phyloP scores from a whole-genome alignment of 495 filamentous ascomycete species.

The Echria macrotheca region DNA sequence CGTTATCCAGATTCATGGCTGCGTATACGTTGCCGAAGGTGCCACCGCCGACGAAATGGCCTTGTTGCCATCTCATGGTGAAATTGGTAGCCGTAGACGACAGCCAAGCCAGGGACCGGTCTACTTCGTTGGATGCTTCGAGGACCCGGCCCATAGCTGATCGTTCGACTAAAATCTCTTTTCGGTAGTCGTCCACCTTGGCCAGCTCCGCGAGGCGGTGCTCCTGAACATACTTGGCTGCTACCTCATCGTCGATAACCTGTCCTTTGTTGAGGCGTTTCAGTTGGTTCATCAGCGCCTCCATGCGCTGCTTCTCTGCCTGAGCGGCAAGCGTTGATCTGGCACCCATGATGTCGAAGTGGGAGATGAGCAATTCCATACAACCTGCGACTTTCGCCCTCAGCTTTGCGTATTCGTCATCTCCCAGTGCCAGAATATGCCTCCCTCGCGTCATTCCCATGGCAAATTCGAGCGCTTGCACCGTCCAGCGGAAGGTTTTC shows the following conservation, averaged over 20 bases:
- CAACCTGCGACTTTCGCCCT: slow-evolving; percentile 89
- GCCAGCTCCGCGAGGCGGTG: slow-evolving; percentile 64
- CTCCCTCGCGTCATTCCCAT: slow-evolving; percentile 94
- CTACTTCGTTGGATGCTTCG: slow-evolving; percentile 90
- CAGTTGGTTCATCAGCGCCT: slow-evolving; percentile 67
- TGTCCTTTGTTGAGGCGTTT: slow-evolving; percentile 69
- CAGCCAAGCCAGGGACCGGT: slow-evolving; percentile 87
- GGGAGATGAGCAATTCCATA: slow-evolving; percentile 95
- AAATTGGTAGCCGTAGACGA: slow-evolving; percentile 93
- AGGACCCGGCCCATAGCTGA: slow-evolving; percentile 84
- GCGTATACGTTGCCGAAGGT: slow-evolving; percentile 97
- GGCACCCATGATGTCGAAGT: slow-evolving; percentile 98
- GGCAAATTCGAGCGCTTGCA: slow-evolving; percentile 88
- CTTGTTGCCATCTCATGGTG: slow-evolving; percentile 93
- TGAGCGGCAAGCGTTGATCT: slow-evolving; percentile 88
- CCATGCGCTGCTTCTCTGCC: slow-evolving; percentile 67
- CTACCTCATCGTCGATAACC: slow-evolving; percentile 80
- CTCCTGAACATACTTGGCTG: slow-evolving; percentile 62
- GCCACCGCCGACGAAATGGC: slow-evolving; percentile 92
- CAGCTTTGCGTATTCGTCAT: slow-evolving; percentile 75
- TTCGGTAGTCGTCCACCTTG: slow-evolving; percentile 70
- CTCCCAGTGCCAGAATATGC: slow-evolving; percentile 81
- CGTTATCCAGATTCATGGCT: slow-evolving; percentile 93
- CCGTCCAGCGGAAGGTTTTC: slow-evolving; percentile 95
- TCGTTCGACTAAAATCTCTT: slow-evolving; percentile 77